Base-by-base conservation (phyloP, 352 stramenopile species). In the Globisporangium splendens region DNA sequence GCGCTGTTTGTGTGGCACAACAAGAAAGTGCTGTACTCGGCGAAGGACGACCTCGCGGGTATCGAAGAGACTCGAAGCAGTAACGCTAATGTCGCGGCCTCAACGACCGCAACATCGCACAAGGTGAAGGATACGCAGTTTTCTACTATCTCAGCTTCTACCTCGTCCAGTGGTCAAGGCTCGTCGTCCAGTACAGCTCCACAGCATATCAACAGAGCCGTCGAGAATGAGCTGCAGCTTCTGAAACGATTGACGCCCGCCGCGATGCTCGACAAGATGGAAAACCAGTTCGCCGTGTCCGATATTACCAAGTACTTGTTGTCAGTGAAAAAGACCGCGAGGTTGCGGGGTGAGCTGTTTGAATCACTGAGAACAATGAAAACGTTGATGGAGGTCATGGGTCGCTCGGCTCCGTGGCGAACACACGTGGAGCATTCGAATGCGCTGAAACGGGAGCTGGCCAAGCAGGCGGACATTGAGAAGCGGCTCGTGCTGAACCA, bases 1-100 rank as follows among this genome's bases (percentile, higher is more conserved):
- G 83, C 79, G 4, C 57, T 92, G 38, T 76, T 73, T 18, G 75
- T 90, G 51, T 92, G 83, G 83, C 83, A 92, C 50, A 79, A 85
- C 12, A 53, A 73, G 31, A 72, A 62, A 3, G 56, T 92, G 33
- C 44, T 79, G 46, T 92, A 92, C 57, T 78, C 77, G 22, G 69
- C 73, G 8, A 86, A 79, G 22, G 81, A 91, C 52, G 28, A 50
- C 39, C 18, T 59, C 18, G 56, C 42, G 14, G n/a, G 51, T 8
- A 46, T 56, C n/a, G 20, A 53, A 17, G 55, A 55, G 20, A 21
- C 42, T 38, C 31, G 48, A 31, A 46, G 21, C 42, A 50, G 28
- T 12, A 44, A 28, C 20, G 20, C 12, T 20, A 20, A 39, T 31
- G 21, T 8, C 14, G 38, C 38, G 5, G 24, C 28, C 28, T n/a